A percentile compares a stretch with the other conserved stretches of the same genome.
Conservation (phyloP, 495 filamentous ascomycete species). For the Emericellopsis terricola region DNA sequence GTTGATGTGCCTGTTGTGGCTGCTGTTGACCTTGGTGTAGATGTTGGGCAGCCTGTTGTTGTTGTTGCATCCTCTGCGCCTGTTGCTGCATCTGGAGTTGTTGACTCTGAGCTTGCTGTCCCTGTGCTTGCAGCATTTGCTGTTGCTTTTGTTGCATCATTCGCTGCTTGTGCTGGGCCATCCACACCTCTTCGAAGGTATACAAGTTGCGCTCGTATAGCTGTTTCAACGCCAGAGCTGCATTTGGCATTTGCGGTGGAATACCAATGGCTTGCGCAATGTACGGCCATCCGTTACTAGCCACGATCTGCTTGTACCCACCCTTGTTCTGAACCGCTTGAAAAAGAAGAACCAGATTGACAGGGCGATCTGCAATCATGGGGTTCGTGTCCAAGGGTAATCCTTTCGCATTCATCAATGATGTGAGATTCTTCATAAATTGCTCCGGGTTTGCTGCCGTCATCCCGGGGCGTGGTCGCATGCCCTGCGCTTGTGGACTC, state of each 20-base stretch:
- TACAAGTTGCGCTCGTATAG: conserved; percentile 58
- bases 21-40: conserved; percentile 15
- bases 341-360: conserved; percentile 62
- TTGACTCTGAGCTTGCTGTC: conserved; percentile 16
- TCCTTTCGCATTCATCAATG: conserved; percentile 53
- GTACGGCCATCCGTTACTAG: conserved; percentile 49
- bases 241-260: conserved; percentile 43
- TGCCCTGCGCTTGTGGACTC: conserved; percentile 7
- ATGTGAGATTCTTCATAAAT: conserved; percentile 57
- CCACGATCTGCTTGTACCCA: conserved; percentile 57
- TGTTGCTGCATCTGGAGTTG: conserved; percentile 21
- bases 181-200: conserved; percentile 58
- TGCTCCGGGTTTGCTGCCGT: conserved; percentile 31
- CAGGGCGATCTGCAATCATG: conserved; percentile 43
- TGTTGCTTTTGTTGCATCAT: conserved; percentile 35
- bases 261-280: conserved; percentile 53
- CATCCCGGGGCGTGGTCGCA: conserved; percentile 12
- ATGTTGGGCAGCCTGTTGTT: conserved; percentile 4
- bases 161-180: conserved; percentile 39
- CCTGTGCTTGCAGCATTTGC: conserved; percentile 19
- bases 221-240: conserved; percentile 46
- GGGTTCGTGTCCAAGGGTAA: conserved; percentile 55
- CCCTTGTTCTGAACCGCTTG: conserved; percentile 54
- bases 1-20: conserved; percentile 17
- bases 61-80: conserved; percentile 10